Conservation (phyloP, 441 rosid genomes). For the Populus hybrid region DNA sequence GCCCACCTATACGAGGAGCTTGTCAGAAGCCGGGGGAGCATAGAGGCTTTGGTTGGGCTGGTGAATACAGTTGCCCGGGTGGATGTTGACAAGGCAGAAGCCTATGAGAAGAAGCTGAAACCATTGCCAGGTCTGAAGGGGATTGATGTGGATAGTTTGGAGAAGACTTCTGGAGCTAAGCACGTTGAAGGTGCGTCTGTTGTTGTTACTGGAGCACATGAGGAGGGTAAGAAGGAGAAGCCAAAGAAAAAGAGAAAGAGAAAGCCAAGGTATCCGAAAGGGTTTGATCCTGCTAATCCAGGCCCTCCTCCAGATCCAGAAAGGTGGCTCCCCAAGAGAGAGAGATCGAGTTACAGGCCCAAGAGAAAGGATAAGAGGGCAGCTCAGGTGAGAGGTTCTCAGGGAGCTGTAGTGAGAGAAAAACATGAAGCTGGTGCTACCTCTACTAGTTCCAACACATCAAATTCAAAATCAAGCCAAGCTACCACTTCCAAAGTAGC, state of each 20-base stretch:
- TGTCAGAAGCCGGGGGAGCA: constrained; percentile 57
- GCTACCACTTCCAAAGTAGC: constrained; percentile 43
- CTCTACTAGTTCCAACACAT: constrained; percentile 28
- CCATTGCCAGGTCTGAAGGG: constrained; percentile 69
- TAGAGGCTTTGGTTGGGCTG: constrained; percentile 77
- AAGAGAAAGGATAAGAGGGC: constrained; percentile 93
- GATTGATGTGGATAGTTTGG: constrained; percentile 71
- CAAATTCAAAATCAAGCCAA: constrained; percentile 46
- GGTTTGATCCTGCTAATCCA: constrained; percentile 88
- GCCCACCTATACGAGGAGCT: constrained; percentile 78
- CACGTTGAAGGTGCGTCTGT: constrained; percentile 48
- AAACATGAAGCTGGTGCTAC: constrained; percentile 61
- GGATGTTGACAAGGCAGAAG: constrained; percentile 81
- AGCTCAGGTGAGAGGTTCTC: constrained; percentile 92
- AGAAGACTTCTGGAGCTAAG: constrained; percentile 85
- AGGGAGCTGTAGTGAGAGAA: constrained; percentile 77
- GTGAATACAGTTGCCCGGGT: constrained; percentile 75
- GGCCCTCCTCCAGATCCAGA: constrained; percentile 97
- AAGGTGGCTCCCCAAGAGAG: constrained; percentile 96
- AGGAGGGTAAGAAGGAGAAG: constrained; percentile 75
- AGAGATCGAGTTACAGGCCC: constrained; percentile 90
- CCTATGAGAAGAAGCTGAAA: constrained; percentile 72
- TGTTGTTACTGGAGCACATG: constrained; percentile 33
- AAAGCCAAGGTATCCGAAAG: constrained; percentile 91
- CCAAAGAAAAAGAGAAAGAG: constrained; percentile 91